Conservation (phyloP, 352 stramenopile genomes). For the Phytophthora podocarpi region DNA sequence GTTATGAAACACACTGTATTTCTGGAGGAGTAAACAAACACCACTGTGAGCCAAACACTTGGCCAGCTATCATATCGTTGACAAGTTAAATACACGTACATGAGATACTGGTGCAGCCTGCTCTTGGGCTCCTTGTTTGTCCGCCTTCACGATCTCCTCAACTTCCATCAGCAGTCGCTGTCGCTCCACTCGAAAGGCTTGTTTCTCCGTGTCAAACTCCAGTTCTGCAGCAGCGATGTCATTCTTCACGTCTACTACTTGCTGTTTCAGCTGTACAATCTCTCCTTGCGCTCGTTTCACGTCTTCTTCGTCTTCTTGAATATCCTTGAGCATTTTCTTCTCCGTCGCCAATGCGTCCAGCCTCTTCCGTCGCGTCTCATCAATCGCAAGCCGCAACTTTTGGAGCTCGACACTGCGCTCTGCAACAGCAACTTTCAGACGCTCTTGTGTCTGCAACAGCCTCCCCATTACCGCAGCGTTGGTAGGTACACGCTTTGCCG, state of each 20-base stretch:
- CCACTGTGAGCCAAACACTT: no score
- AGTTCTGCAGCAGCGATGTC: conserved; percentile 50
- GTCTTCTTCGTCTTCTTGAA: conserved; percentile 41
- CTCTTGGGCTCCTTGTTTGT: conserved; percentile 30
- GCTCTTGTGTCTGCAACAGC: conserved; percentile 81
- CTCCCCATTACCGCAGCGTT: conserved; percentile 25
- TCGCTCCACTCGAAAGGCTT: conserved; percentile 52
- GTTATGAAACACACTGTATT: conserved; percentile 42
- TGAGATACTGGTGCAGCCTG: conserved; percentile 17
- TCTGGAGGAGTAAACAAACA: conserved; percentile 16
- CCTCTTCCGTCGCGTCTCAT: conserved; percentile 45
- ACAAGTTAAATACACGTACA: conserved; percentile 7
- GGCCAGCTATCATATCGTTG: no score
- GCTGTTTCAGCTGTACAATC: conserved; percentile 49
- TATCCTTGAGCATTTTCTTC: conserved; percentile 49
- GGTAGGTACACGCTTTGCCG: neutral
- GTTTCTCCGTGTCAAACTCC: conserved; percentile 53
- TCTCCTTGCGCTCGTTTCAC: conserved; percentile 43
- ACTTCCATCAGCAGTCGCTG: conserved; percentile 54
- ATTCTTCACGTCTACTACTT: conserved; percentile 32
- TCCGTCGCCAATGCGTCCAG: conserved; percentile 51
- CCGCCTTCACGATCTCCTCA: conserved; percentile 47
- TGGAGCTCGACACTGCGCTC: conserved; percentile 63
- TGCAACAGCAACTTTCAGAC: conserved; percentile 50
- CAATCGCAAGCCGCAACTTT: conserved; percentile 49